Evolutionary conservation across 2,329 filamentous ascomycete species (phyloP), one percentile per base, ranked within the genome.

Genomic region (Colletotrichum chrysophilum): DNA sequence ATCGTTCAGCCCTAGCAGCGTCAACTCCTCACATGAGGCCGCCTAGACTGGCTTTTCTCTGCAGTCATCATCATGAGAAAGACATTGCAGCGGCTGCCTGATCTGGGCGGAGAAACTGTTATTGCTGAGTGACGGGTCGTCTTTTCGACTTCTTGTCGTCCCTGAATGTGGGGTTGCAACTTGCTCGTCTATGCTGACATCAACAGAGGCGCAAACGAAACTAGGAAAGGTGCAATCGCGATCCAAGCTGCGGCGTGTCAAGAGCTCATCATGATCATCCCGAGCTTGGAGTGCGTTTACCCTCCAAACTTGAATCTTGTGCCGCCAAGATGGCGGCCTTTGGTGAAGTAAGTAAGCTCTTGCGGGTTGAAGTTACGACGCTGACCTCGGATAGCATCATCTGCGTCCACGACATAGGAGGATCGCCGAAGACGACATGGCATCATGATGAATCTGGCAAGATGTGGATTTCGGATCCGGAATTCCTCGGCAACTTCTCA

Each of bases 351-450:
- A 56, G 70, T 28, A 5, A 3, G 10, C 21, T 24, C n/a, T 26
- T 4, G 2, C 0, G 12, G 2, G 13, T 7, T n/a, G n/a, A n/a
- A 16, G 13, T 28, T 24, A 2, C 8, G 18, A 4, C 18, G 10
- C 48, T 71, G 88, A 18, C n/a, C 10, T 6, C 18, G 5, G 3
- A 13, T n/a, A 81, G 79, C 62, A 71, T 81, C 26, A 73, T 80
- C 52, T 80, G 76, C 56, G 78, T 80, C 14, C 79, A 80, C 69
- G 79, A 78, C 24, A 70, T 79, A 55, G 79, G 79, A 5, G 71
- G 76, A 1, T 75, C 76, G 24, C 66, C 78, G 4, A 73, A 77
- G 48, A 62, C 71, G 3, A 78, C 79, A 9, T 80, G 79, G 79
- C 75, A 80, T 26, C 77, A 80, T 48, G 77, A 78, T 18, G 64